Evolutionary conservation across 768 basidiomycete genomes (phyloP), one percentile per base, ranked within the genome.

Genomic region (Phaeotremella skinneri): DNA sequence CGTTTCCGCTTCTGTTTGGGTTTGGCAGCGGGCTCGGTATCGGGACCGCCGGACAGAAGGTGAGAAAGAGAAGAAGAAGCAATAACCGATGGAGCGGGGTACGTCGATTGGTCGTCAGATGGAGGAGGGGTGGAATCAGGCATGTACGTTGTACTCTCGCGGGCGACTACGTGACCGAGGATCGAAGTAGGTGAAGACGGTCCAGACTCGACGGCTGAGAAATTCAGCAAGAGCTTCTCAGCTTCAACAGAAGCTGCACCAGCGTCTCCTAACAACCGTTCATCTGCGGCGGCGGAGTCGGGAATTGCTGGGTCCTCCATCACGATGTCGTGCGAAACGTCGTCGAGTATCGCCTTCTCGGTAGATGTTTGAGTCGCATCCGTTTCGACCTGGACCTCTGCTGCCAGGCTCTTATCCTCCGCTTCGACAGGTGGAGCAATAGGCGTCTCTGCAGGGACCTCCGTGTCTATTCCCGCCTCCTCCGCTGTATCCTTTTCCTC

Each of bases 161-260:
- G 6, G 17, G 2, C 48, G 50, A 31, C 50, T 49, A 13, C 43
- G 50, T 4, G 37, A 39, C 3, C 41, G n/a, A 30, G 4, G 1
- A 39, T 34, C 14, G 32, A 47, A 17, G 34, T 47, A 14, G 53
- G 32, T 39, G 42, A 47, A 20, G 52, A 29, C 5, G 59, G 58
- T 21, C 21, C 51, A 27, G 59, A 55, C 11, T 32, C 58, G 4
- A 42, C 55, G 34, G 61, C 23, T 4, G 64, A 61, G 45, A 70
- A 63, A 21, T 63, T 61, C 5, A 70, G 56, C 16, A 70, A 39
- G 14, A 70, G 51, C 20, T 62, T 56, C 3, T 63, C 69, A 4
- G 69, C 69, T 48, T 70, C 69, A 32, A 66, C 64, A 17, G 64
- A 31, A 4, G 55, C 58, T 11, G 51, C 27, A 27, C 21, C 45